Percentiles rank a stretch among this genome's conserved stretches.
phyloP scores from a whole-genome alignment of 768 basidiomycete genomes.

The Tremella mesenterica region DNA sequence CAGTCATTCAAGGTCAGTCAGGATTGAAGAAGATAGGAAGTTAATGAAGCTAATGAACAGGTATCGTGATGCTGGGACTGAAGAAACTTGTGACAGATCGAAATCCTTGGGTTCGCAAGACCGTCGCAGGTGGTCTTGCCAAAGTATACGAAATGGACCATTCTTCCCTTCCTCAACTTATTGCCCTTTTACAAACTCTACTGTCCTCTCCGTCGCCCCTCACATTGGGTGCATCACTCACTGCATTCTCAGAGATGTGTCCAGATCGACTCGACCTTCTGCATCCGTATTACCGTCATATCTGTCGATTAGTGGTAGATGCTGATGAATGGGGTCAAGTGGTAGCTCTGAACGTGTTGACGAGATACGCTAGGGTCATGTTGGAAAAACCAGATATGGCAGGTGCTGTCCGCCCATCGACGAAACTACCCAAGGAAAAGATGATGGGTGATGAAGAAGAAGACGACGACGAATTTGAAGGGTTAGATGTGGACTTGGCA shows the following conservation, averaged over 20 bases:
- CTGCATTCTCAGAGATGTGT: slow-evolving; percentile 80
- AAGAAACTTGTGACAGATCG: slow-evolving; percentile 85
- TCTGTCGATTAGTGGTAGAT: slow-evolving; percentile 76
- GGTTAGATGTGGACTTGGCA: slow-evolving; percentile 61
- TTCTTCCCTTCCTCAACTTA: slow-evolving; percentile 58
- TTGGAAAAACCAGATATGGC: slow-evolving; percentile 48
- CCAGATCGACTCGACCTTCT: slow-evolving; percentile 77
- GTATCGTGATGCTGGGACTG: slow-evolving; percentile 57
- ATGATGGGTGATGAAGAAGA: slow-evolving; percentile 23
- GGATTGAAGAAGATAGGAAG: not conserved
- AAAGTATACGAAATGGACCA: slow-evolving; percentile 77
- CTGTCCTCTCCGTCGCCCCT: slow-evolving; percentile 69
- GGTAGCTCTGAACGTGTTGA: slow-evolving; percentile 64
- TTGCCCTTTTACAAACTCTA: slow-evolving; percentile 45
- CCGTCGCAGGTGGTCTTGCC: slow-evolving; percentile 78
- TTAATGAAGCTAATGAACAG: slow-evolving; percentile 16
- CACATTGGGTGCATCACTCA: slow-evolving; percentile 73
- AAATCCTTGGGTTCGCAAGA: slow-evolving; percentile 91
- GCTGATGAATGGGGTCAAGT: slow-evolving; percentile 97
- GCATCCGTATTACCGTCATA: slow-evolving; percentile 75
- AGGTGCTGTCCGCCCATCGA: slow-evolving; percentile 47
- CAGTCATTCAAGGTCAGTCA: slow-evolving; percentile 56
- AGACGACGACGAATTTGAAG: slow-evolving; percentile 51
- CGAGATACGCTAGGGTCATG: slow-evolving; percentile 77
- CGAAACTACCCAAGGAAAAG: not conserved